phyloP scores from a whole-genome alignment of 148 eudicot species.

The Spergularia bocconei region DNA sequence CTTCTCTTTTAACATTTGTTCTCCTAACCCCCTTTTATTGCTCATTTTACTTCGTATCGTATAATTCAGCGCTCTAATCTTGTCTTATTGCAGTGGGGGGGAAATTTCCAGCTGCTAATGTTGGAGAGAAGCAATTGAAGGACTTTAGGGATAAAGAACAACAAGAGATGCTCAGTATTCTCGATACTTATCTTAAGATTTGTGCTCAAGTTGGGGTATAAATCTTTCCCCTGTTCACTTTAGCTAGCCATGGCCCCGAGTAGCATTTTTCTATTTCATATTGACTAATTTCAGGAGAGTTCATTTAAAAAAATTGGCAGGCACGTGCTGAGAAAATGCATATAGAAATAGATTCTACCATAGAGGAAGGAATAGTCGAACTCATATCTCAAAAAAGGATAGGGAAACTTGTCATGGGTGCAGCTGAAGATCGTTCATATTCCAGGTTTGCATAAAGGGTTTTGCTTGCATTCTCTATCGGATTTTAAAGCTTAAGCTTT shows the following conservation, averaged over 20 bases:
- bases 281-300: neutral
- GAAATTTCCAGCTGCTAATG: constrained; percentile 43
- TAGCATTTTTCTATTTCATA: constrained; percentile 8
- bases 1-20: neutral
- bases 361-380: constrained; percentile 71
- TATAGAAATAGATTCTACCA: constrained; percentile 45
- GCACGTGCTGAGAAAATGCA: constrained; percentile 49
- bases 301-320: constrained; percentile 31
- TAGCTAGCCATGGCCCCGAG: constrained; percentile 4
- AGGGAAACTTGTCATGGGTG: constrained; percentile 77
- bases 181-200: constrained; percentile 42
- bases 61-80: neutral
- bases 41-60: neutral
- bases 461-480: constrained; percentile 1
- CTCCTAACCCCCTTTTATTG: neutral
- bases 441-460: constrained; percentile 36
- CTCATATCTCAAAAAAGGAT: constrained; percentile 51
- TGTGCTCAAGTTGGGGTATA: constrained; percentile 71
- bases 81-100: constrained; percentile 51
- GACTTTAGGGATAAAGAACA: constrained; percentile 52
- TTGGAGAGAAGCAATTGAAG: constrained; percentile 43
- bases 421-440: constrained; percentile 55
- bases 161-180: constrained; percentile 37
- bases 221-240: constrained; percentile 9
- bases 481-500: neutral